These are phyloP conservation scores for Plectosphaerella sp. DNA, from an alignment of 2,329 filamentous ascomycete genomes.

Conservation along the genomic window DNA sequence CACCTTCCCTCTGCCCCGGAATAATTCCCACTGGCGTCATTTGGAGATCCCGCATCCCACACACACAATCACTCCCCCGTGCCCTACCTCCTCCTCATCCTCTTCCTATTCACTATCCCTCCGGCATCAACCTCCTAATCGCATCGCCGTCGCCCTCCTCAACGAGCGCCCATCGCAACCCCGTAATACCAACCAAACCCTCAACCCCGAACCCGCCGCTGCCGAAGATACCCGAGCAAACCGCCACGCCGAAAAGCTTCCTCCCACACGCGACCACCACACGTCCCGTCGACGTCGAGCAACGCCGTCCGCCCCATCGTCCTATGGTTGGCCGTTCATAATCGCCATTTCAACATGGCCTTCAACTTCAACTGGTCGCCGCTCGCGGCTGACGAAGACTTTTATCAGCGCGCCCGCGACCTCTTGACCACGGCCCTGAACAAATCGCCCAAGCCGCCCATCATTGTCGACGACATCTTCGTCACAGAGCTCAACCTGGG, in stretches of 20 bases:
- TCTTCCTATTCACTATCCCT: slow-evolving; percentile 1
- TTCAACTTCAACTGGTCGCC: slow-evolving; percentile 99
- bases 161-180: slow-evolving; percentile 5
- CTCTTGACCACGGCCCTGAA: slow-evolving; percentile 93
- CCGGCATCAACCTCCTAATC: not conserved
- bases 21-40: slow-evolving; percentile 12
- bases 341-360: slow-evolving; percentile 69
- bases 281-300: slow-evolving; percentile 1
- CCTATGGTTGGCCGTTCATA: slow-evolving; percentile 16
- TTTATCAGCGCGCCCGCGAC: slow-evolving; percentile 86
- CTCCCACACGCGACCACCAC: not conserved
- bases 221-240: not conserved
- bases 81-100: slow-evolving; percentile 2
- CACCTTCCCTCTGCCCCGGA: not conserved
- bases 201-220: not conserved
- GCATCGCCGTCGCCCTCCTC: slow-evolving; percentile 2
- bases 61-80: slow-evolving; percentile 2
- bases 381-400: slow-evolving; percentile 88
- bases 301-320: slow-evolving; percentile 1
- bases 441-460: slow-evolving; percentile 95
- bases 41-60: slow-evolving; percentile 7
- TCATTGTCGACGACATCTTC: slow-evolving; percentile 98
- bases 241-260: not conserved
- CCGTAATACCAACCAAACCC: not conserved
- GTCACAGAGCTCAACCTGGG: slow-evolving; percentile 97